Evolutionary conservation across 2,329 filamentous ascomycete genomes (phyloP), one percentile per base, ranked within the genome.

Genomic region (Hymenoscyphus infarciens): DNA sequence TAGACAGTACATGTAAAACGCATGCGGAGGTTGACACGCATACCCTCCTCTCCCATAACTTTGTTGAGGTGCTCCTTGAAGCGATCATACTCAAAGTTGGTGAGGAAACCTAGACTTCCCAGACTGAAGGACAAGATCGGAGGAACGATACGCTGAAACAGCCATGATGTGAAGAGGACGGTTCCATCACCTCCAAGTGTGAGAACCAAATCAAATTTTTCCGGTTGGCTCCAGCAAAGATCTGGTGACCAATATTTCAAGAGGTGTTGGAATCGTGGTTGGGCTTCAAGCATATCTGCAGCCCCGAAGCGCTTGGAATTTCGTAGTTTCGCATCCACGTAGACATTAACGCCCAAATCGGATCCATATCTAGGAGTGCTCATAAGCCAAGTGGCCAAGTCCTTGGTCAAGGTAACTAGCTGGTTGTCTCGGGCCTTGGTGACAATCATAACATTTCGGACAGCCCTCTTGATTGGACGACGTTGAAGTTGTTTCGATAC

Each of bases 1-100:
- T 94, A 97, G 8, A 99, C 93, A 0, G 95, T 98, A 79, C 94
- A 98, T 16, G 95, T 99, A 76, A 99, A 99, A 66, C 95, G 90
- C 95, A 99, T 99, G 69, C 95, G 92, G 69, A 99, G 82, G 73
- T 97, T 98, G 64, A 98, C 94, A 60, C 94, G 89, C 94, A 99
- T 98, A 61, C 95, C 95, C 1, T 90, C 86, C 62, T 96, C 91
- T 64, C 92, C 92, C 92, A 99, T 96, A 69, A 98, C 85, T 60
- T 87, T 88, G 76, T 91, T 89, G 38, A 99, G 83, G 72, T 96
- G 91, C 63, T 90, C 82, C 77, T 92, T 92, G 81, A 97, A 97
- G 70, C 88, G 84, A 65, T 91, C 86, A 73, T 95, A 99, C 74
- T 93, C 87, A 72, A 95, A 96, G 63, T 87, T 92, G 2, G 92